A percentile compares a stretch with the other conserved stretches of the same genome.
These are phyloP conservation scores for Sicyos baderoa DNA, from an alignment of 306 rosid genomes.

Conservation along the genomic window DNA sequence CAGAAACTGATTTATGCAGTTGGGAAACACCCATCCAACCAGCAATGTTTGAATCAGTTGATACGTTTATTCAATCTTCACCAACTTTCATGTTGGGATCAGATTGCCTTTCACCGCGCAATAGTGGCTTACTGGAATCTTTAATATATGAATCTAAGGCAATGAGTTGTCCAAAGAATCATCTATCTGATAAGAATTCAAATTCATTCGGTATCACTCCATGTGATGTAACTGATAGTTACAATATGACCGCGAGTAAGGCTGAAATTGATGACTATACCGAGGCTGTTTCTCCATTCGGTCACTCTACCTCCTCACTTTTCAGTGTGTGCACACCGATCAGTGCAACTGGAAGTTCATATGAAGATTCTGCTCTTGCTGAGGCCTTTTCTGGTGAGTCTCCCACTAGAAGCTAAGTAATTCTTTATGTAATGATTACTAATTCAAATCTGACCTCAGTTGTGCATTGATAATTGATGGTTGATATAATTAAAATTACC, in stretches of 20 bases:
- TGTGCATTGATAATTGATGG: background rate
- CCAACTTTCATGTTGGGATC: slow-evolving; percentile 44
- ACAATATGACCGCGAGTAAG: slow-evolving; percentile 39
- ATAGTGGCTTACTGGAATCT: slow-evolving; percentile 88
- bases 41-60: slow-evolving; percentile 60
- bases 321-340: slow-evolving; percentile 50
- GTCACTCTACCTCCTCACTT: slow-evolving; percentile 51
- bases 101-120: slow-evolving; percentile 56
- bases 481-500: too few species aligned
- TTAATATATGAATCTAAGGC: slow-evolving; percentile 56
- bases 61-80: slow-evolving; percentile 59
- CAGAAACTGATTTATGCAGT: slow-evolving; percentile 73
- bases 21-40: slow-evolving; percentile 63
- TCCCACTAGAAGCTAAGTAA: slow-evolving; percentile 15
- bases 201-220: slow-evolving; percentile 57
- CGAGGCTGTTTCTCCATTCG: slow-evolving; percentile 56
- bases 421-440: background rate
- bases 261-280: slow-evolving; percentile 56
- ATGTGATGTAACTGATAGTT: slow-evolving; percentile 45
- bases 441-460: background rate
- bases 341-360: slow-evolving; percentile 49
- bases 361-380: slow-evolving; percentile 40
- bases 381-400: slow-evolving; percentile 57
- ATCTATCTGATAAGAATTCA: slow-evolving; percentile 56
- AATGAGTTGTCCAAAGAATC: slow-evolving; percentile 43